phyloP scores from a whole-genome alignment of 176 grass and related monocot species.

The Oryza meyeriana region DNA sequence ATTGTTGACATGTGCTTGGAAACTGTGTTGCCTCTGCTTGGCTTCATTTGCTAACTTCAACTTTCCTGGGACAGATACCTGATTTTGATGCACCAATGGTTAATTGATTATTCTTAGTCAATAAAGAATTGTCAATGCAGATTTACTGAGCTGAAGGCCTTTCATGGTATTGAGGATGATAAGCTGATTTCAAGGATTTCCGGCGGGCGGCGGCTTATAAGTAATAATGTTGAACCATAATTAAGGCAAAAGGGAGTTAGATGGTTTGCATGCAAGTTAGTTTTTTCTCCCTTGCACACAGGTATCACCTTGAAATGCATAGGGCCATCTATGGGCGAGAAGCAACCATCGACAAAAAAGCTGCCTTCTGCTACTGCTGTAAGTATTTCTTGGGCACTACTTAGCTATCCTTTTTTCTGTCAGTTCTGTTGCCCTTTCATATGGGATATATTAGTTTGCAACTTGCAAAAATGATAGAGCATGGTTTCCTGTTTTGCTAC shows the following conservation, averaged over 20 bases:
- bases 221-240: slow-evolving; percentile 38
- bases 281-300: slow-evolving; percentile 28
- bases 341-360: slow-evolving; percentile 76
- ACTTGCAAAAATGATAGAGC: neutral
- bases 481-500: neutral
- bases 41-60: neutral
- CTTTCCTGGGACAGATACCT: neutral
- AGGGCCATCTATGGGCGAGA: slow-evolving; percentile 92
- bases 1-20: neutral
- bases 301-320: slow-evolving; percentile 89
- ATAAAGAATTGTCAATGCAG: slow-evolving; percentile 37
- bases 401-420: neutral
- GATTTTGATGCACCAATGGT: neutral
- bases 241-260: neutral
- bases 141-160: slow-evolving; percentile 67
- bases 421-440: neutral
- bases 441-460: neutral
- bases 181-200: slow-evolving; percentile 51
- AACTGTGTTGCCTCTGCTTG: neutral
- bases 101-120: slow-evolving; percentile 9
- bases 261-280: neutral
- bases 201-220: slow-evolving; percentile 76
- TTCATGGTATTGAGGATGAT: slow-evolving; percentile 90
- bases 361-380: slow-evolving; percentile 76
- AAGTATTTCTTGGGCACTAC: slow-evolving; percentile 22